These are phyloP conservation scores for Trichophyton simii DNA, from an alignment of 2,329 filamentous ascomycete genomes.

Conservation along the genomic window DNA sequence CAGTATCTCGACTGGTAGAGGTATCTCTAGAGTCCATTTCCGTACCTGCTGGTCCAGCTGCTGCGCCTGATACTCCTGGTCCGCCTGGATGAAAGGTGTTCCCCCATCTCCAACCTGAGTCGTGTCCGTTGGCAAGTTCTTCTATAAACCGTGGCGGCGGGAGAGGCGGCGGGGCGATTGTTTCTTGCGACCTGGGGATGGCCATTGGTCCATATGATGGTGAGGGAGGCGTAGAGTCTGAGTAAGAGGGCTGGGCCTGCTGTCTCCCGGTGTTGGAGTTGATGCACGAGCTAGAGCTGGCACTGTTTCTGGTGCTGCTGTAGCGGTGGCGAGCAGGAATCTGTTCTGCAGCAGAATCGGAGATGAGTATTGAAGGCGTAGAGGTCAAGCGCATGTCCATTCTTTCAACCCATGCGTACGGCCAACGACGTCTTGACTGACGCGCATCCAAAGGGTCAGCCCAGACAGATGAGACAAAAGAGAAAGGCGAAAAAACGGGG, in stretches of 20 bases:
- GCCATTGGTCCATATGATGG: constrained; percentile 41
- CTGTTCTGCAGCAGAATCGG: constrained; percentile 23
- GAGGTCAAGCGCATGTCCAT: constrained; percentile 34
- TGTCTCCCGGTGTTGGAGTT: neutral
- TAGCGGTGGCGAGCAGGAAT: neutral
- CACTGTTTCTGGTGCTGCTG: neutral
- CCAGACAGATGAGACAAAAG: neutral
- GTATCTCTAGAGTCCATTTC: constrained; percentile 12
- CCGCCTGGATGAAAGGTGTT: constrained; percentile 34
- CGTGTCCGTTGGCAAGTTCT: constrained; percentile 44
- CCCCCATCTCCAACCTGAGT: constrained; percentile 52
- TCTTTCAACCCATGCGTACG: constrained; percentile 18
- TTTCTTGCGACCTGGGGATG: constrained; percentile 45
- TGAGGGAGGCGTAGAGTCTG: constrained; percentile 20
- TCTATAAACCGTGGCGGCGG: constrained; percentile 50
- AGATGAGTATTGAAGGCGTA: constrained; percentile 33
- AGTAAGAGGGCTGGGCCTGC: constrained; percentile 1
- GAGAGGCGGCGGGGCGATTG: constrained; percentile 47
- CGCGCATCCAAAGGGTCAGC: constrained; percentile 8
- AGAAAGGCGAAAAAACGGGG: neutral
- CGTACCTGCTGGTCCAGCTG: neutral
- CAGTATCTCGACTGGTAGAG: neutral
- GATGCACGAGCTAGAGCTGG: neutral
- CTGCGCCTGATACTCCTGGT: neutral
- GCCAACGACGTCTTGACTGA: constrained; percentile 11